Evolutionary conservation across 2,329 filamentous ascomycete species (phyloP).

Genomic region (Xylariomycetidae sp.): DNA sequence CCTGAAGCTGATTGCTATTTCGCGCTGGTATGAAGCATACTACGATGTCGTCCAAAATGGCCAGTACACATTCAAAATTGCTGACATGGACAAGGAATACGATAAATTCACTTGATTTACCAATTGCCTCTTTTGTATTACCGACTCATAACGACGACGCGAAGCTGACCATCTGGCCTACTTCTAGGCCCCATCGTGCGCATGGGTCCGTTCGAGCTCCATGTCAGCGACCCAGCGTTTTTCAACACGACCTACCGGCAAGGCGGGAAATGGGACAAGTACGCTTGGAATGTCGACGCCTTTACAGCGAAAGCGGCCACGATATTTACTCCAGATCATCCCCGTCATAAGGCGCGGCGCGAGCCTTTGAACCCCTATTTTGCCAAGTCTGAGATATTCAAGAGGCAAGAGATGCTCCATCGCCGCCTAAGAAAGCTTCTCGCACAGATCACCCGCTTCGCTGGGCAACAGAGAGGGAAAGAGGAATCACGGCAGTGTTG

Average conservation of each 20-base stretch:
- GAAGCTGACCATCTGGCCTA: background rate
- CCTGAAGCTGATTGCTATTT: slow-evolving; percentile 13
- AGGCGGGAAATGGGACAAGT: slow-evolving; percentile 9
- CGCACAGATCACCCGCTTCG: slow-evolving; percentile 1
- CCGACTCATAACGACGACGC: background rate
- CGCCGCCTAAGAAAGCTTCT: slow-evolving; percentile 2
- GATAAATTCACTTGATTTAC: slow-evolving; percentile 1
- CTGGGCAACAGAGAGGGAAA: no score
- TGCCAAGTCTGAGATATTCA: slow-evolving; percentile 9
- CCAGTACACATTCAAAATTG: slow-evolving; percentile 10
- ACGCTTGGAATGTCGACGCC: slow-evolving; percentile 6
- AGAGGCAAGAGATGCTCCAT: slow-evolving; percentile 2
- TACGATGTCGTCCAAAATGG: slow-evolving; percentile 11
- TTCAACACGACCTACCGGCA: slow-evolving; percentile 1
- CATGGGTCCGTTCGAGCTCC: slow-evolving; percentile 2
- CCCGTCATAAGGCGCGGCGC: slow-evolving; percentile 10
- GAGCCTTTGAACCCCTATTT: slow-evolving; percentile 13
- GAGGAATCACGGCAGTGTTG: no score
- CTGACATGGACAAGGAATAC: slow-evolving; percentile 12
- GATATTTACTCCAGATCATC: slow-evolving; percentile 5
- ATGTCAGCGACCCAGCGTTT: slow-evolving; percentile 2
- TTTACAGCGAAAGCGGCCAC: slow-evolving; percentile 1
- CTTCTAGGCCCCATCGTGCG: background rate
- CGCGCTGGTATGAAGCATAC: slow-evolving; percentile 11
- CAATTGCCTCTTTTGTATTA: slow-evolving; percentile 1